Evolutionary conservation across 768 basidiomycete genomes (phyloP).

Genomic region (Lactifluus piperatus): DNA sequence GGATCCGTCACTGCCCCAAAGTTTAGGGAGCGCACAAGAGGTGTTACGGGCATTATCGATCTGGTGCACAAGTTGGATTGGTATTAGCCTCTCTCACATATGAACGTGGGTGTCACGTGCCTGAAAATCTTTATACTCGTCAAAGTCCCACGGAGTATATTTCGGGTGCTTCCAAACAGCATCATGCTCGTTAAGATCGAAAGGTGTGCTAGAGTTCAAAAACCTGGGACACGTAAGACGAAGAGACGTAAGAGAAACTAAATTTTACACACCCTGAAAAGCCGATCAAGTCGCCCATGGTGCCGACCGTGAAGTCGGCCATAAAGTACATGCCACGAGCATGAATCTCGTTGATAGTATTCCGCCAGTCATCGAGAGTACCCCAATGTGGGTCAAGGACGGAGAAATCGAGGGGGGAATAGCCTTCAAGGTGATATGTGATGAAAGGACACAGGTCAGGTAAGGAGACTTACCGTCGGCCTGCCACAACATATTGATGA

Average conservation of each 20-base stretch:
- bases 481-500: slow-evolving; percentile 93
- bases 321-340: slow-evolving; percentile 83
- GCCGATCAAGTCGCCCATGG: slow-evolving; percentile 81
- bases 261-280: slow-evolving; percentile 57
- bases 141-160: slow-evolving; percentile 81
- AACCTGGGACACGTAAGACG: slow-evolving; percentile 36
- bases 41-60: slow-evolving; percentile 61
- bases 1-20: slow-evolving; percentile 76
- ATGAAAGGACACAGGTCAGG: not conserved
- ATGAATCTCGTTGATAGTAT: slow-evolving; percentile 69
- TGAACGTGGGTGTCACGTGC: slow-evolving; percentile 31
- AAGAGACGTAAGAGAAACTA: not conserved
- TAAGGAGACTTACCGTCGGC: slow-evolving; percentile 67
- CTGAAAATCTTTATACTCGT: slow-evolving; percentile 74
- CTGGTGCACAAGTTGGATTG: slow-evolving; percentile 27
- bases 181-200: slow-evolving; percentile 63
- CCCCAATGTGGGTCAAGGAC: slow-evolving; percentile 93
- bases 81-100: not conserved
- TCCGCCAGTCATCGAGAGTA: slow-evolving; percentile 68
- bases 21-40: slow-evolving; percentile 65
- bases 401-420: slow-evolving; percentile 87
- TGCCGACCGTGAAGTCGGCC: slow-evolving; percentile 90
- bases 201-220: slow-evolving; percentile 75
- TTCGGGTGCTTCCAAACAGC: slow-evolving; percentile 65
- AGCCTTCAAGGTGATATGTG: slow-evolving; percentile 42